Conservation (phyloP, 148 eudicot genomes). For the Persicaria maculosa region DNA sequence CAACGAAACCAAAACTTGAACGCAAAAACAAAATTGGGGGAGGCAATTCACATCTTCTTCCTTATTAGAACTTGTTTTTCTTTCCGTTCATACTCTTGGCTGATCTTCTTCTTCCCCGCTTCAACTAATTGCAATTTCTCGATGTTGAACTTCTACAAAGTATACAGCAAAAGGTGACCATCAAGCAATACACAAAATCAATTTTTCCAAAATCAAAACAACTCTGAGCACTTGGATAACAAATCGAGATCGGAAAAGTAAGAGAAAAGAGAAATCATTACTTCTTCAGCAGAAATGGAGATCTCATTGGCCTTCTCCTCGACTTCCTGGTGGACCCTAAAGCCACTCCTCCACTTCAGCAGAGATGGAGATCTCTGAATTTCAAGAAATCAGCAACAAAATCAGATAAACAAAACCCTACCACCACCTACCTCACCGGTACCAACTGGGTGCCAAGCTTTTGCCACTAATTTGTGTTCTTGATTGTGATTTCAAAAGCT, state of each 20-base stretch:
- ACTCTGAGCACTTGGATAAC: constrained; percentile 36
- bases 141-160: constrained; percentile 9
- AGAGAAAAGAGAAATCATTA: background rate
- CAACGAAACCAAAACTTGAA: background rate
- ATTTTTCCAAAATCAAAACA: background rate
- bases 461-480: no score
- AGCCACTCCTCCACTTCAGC: no score
- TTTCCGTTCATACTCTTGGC: constrained; percentile 13
- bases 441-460: no score
- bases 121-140: constrained; percentile 14
- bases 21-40: background rate
- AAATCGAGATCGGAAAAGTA: background rate
- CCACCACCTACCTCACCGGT: no score
- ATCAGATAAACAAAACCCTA: no score
- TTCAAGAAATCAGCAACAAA: no score
- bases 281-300: constrained; percentile 54
- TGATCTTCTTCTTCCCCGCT: constrained; percentile 15
- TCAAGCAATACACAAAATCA: background rate
- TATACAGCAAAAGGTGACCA: background rate
- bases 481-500: no score
- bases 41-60: constrained; percentile 10
- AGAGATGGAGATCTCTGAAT: no score
- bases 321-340: constrained; percentile 60
- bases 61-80: constrained; percentile 7
- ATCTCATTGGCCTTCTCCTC: constrained; percentile 87